Evolutionary conservation across 257 asterid species (phyloP).

Genomic region (Solanum neorickii): DNA sequence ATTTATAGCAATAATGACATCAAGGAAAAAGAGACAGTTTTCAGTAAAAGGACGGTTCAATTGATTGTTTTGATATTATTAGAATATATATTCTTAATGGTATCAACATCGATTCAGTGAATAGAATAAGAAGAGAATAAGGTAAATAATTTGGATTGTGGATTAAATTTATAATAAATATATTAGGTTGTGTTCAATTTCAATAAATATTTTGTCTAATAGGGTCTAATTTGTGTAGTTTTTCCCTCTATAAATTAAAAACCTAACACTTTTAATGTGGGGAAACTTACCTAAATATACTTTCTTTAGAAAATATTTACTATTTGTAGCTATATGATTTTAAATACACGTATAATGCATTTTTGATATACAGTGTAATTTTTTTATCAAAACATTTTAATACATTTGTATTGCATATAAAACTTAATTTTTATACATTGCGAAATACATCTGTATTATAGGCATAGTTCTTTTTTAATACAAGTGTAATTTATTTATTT

Average conservation of each 20-base stretch:
- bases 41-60: no score
- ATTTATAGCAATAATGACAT: not conserved
- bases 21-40: rapidly evolving
- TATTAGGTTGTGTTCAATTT: not conserved
- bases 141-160: no score
- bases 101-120: not conserved
- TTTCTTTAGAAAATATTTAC: not conserved
- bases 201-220: not conserved
- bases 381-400: no score
- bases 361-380: no score
- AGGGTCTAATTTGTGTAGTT: not conserved
- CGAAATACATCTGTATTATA: no score
- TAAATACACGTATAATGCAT: not conserved
- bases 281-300: not conserved
- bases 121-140: not conserved
- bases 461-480: no score
- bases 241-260: not conserved
- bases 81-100: no score
- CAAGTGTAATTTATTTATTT: not conserved
- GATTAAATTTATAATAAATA: no score
- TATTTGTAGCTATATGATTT: not conserved
- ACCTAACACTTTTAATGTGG: no score
- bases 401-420: not conserved
- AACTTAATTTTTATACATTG: no score
- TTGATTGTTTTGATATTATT: not conserved